A percentile compares a stretch with the other conserved stretches of the same genome.
These are phyloP conservation scores for Colletotrichum acutatum DNA, from an alignment of 2,329 filamentous ascomycete genomes.

Conservation along the genomic window DNA sequence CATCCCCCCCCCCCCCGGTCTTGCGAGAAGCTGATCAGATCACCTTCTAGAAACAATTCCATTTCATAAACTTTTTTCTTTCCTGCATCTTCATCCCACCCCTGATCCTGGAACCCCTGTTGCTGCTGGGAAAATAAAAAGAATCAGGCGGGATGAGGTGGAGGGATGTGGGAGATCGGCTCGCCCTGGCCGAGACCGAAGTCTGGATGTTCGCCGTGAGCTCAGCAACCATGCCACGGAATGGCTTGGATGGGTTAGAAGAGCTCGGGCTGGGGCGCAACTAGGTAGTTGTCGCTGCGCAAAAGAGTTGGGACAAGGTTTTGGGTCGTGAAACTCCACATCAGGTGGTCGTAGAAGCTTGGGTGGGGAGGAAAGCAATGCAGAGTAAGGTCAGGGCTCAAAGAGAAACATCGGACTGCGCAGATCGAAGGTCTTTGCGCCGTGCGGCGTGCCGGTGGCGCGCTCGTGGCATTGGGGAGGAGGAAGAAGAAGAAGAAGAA, in stretches of 20 bases:
- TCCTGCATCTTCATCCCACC: not conserved
- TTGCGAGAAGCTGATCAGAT: conserved; percentile 13
- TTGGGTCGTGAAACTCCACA: conserved; percentile 29
- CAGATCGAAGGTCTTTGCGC: not conserved
- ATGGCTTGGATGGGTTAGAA: no score
- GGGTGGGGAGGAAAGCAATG: not conserved
- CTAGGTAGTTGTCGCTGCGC: not conserved
- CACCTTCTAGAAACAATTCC: conserved; percentile 30
- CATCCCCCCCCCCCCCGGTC: conserved; percentile 3
- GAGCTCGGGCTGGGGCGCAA: not conserved
- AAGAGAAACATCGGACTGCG: not conserved
- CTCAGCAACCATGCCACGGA: not conserved
- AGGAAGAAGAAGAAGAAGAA: no score
- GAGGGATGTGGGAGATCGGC: not conserved
- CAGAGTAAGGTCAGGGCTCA: not conserved
- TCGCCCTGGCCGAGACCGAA: not conserved
- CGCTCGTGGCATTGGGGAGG: no score
- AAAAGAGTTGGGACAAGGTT: conserved; percentile 27
- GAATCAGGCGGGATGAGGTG: not conserved
- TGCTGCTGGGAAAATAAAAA: not conserved
- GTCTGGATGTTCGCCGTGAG: not conserved
- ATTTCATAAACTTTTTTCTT: not conserved
- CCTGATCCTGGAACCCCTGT: not conserved
- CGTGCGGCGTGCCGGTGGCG: not conserved
- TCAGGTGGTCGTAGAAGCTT: conserved; percentile 15